Evolutionary conservation across 805 yeast species (phyloP).

Genomic region (Yamadazyma laniorum): DNA sequence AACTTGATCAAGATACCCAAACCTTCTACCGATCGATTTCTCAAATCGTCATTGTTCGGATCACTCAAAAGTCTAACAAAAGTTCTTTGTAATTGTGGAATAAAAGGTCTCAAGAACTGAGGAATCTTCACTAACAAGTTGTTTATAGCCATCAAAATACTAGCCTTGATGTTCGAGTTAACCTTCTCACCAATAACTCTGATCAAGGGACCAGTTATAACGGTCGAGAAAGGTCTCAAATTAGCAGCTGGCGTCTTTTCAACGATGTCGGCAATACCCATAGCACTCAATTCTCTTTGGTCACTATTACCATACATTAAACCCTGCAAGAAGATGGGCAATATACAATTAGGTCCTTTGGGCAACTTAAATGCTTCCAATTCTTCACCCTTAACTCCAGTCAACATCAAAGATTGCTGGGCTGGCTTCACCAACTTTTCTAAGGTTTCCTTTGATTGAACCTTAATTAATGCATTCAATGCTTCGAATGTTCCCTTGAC

Average conservation of each 20-base stretch:
- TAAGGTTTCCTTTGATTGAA: conserved; percentile 70
- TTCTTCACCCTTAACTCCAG: conserved; percentile 63
- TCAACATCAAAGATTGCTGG: conserved; percentile 61
- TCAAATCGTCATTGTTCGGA: conserved; percentile 63
- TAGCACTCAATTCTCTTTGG: conserved; percentile 82
- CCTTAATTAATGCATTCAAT: conserved; percentile 62
- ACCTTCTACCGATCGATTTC: conserved; percentile 86
- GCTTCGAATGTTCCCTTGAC: conserved; percentile 67
- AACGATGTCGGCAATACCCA: conserved; percentile 84
- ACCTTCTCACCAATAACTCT: conserved; percentile 98
- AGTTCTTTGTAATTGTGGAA: conserved; percentile 96
- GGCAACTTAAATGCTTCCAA: conserved; percentile 73
- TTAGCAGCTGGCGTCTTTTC: conserved; percentile 80
- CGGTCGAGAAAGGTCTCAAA: conserved; percentile 85
- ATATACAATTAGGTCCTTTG: conserved; percentile 80
- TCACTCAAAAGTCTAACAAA: conserved; percentile 90
- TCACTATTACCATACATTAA: conserved; percentile 87
- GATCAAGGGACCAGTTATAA: conserved; percentile 94
- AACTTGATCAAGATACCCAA: conserved; percentile 82
- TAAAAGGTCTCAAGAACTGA: conserved; percentile 86
- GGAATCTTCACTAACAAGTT: conserved; percentile 80
- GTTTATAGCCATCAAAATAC: conserved; percentile 84
- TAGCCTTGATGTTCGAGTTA: conserved; percentile 86
- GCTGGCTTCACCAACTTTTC: conserved; percentile 83
- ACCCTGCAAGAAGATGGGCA: conserved; percentile 93